Evolutionary conservation across 2,329 filamentous ascomycete species (phyloP), one percentile per base, ranked within the genome.

Genomic region (Hansfordia pulvinata): DNA sequence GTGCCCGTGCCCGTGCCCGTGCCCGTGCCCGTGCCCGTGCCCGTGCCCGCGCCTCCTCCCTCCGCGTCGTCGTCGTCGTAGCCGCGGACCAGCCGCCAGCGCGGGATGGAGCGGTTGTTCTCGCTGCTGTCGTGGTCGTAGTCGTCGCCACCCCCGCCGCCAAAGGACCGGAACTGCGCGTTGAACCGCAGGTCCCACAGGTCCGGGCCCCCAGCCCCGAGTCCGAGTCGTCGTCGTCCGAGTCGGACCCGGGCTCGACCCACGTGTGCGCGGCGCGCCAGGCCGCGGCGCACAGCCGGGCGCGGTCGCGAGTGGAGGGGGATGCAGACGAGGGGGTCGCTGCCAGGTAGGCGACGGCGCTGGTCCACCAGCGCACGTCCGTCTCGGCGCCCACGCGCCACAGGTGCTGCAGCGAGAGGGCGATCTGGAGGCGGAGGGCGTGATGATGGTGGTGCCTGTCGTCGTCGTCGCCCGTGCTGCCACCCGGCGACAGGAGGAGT

Each of bases 371-470:
- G 30, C 71, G 61, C 3, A 92, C 74, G 28, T 70, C 59, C 60
- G 78, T 76, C 20, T 76, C 76, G 22, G 62, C 50, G 1, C 76
- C 86, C 27, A 98, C 77, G 20, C 88, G 73, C 73, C 78, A 86
- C 14, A 96, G 67, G 50, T 96, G 88, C 50, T 98, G 90, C 9
- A 96, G 60, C 2, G 85, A 70, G 4, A 98, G 62, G 1, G 69
- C 58, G 5, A 77, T 61, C 44, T 86, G 76, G 17, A 71, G 49
- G 17, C 50, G 46, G 35, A 74, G 67, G 5, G 52, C 52, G 4
- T n/a, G 14, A 10, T 17, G n/a, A 17, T 24, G 14, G 7, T 17
- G 14, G 4, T 10, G n/a, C 11, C 11, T 5, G n/a, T n/a, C n/a
- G n/a, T n/a, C n/a, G n/a, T n/a, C n/a, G n/a, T n/a, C n/a, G n/a